These are phyloP conservation scores for Bryoerythrophyllum caledonicum DNA, from an alignment of 225 moss, liverwort and hornwort genomes.

Conservation along the genomic window DNA sequence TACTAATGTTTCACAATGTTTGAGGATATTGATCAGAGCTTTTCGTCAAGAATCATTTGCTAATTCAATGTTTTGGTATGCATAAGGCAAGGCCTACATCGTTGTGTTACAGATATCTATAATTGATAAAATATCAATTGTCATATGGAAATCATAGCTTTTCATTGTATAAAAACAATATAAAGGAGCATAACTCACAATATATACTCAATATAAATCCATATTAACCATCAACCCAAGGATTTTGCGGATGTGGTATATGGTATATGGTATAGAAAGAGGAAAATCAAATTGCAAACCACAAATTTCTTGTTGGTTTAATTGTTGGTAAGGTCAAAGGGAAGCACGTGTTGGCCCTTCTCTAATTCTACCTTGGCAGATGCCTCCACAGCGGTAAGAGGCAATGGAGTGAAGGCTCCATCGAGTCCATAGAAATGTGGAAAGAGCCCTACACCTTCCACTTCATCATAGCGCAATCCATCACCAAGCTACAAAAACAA, in stretches of 20 bases:
- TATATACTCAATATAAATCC: too few relatives aligned
- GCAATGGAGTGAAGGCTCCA: conserved; percentile 39
- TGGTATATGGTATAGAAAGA: not conserved
- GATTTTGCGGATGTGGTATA: too few relatives aligned
- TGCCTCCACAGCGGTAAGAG: conserved; percentile 38
- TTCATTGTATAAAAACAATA: too few relatives aligned
- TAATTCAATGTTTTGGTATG: too few relatives aligned
- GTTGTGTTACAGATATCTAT: too few relatives aligned
- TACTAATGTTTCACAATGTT: not conserved
- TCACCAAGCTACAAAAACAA: conserved; percentile 45
- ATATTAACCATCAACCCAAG: too few relatives aligned
- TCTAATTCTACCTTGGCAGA: conserved; percentile 45
- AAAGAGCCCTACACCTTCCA: conserved; percentile 42
- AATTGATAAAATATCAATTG: too few relatives aligned
- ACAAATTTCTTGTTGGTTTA: not conserved
- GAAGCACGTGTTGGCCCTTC: conserved; percentile 44
- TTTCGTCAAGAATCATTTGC: too few relatives aligned
- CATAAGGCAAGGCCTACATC: too few relatives aligned
- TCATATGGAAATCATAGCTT: too few relatives aligned
- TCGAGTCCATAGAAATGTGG: conserved; percentile 62
- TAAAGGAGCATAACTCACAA: too few relatives aligned
- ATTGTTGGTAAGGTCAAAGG: conserved; percentile 26
- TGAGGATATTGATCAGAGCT: not conserved
- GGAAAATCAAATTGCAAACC: not conserved
- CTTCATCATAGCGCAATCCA: conserved; percentile 53